These are phyloP conservation scores for Zasmidium citrigriseum DNA, from an alignment of 2,329 filamentous ascomycete genomes.

Conservation along the genomic window DNA sequence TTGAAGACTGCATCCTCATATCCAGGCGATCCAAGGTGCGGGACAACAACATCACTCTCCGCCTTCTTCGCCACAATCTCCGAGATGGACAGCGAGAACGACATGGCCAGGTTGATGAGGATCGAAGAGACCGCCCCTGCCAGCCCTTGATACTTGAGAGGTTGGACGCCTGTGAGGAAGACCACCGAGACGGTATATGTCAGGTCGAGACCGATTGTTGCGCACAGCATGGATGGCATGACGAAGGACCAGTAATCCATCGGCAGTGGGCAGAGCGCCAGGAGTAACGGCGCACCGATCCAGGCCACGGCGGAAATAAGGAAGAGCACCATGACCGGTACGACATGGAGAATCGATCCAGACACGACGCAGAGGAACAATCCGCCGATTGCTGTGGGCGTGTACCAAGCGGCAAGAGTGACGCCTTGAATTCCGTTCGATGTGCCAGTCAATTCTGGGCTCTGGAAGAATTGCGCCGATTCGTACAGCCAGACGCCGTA, in stretches of 20 bases:
- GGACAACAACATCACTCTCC: slow-evolving; percentile 9
- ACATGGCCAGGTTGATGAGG: slow-evolving; percentile 39
- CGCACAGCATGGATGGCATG: slow-evolving; percentile 39
- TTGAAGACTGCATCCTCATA: slow-evolving; percentile 2
- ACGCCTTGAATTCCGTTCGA: slow-evolving; percentile 28
- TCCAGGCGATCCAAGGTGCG: background rate
- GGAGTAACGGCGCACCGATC: slow-evolving; percentile 37
- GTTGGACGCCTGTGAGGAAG: slow-evolving; percentile 34
- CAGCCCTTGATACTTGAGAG: slow-evolving; percentile 36
- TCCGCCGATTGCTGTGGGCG: slow-evolving; percentile 37
- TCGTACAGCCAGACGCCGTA: slow-evolving; percentile 38
- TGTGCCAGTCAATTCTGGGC: slow-evolving; percentile 18
- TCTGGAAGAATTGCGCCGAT: slow-evolving; percentile 30
- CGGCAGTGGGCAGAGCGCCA: slow-evolving; percentile 34
- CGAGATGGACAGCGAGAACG: slow-evolving; percentile 36
- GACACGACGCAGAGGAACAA: slow-evolving; percentile 34
- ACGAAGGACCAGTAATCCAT: slow-evolving; percentile 38
- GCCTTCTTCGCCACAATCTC: slow-evolving; percentile 33
- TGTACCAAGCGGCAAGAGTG: slow-evolving; percentile 36
- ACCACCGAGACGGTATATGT: slow-evolving; percentile 38
- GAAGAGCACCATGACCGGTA: slow-evolving; percentile 32
- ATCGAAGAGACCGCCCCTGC: slow-evolving; percentile 38
- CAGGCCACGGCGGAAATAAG: slow-evolving; percentile 36
- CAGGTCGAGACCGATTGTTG: slow-evolving; percentile 38
- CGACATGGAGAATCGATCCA: slow-evolving; percentile 32